These are phyloP conservation scores for Rhodosporidiobolus odoratus DNA, from an alignment of 768 basidiomycete genomes.

Conservation along the genomic window DNA sequence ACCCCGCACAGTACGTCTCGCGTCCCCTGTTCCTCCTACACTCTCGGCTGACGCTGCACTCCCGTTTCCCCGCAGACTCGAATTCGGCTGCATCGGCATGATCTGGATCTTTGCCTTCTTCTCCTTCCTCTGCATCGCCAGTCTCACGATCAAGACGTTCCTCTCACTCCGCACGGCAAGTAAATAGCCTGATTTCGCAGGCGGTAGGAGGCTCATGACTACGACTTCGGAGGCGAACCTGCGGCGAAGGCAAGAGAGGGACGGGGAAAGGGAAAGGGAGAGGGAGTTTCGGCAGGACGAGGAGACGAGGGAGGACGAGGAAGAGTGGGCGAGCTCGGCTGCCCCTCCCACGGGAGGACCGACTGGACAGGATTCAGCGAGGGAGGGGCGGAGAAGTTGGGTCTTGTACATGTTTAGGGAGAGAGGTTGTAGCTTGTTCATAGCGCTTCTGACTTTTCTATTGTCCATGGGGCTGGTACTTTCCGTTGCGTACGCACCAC, in stretches of 20 bases:
- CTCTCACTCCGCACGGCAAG: not conserved
- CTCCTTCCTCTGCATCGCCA: not conserved
- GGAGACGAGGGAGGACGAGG: not conserved
- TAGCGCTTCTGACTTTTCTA: too few relatives aligned
- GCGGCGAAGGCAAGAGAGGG: not conserved
- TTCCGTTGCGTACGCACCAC: too few relatives aligned
- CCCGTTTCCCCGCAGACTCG: not conserved
- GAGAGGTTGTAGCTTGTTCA: too few relatives aligned
- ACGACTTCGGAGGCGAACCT: not conserved
- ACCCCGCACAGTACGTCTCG: not conserved
- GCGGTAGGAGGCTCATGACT: not conserved
- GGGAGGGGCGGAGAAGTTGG: too few relatives aligned
- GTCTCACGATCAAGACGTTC: slow-evolving; percentile 5
- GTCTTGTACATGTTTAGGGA: too few relatives aligned
- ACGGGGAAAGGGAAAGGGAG: too few relatives aligned
- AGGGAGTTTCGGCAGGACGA: too few relatives aligned
- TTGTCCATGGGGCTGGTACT: too few relatives aligned
- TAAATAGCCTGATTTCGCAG: not conserved
- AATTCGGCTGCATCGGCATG: slow-evolving; percentile 1
- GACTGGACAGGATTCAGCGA: too few relatives aligned
- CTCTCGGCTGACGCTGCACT: not conserved
- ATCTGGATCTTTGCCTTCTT: slow-evolving; percentile 4
- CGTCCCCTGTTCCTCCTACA: not conserved
- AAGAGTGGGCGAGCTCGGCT: too few relatives aligned
- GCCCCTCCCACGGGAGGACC: too few relatives aligned